These are phyloP conservation scores for Cairneyella variabilis DNA, from an alignment of 495 filamentous ascomycete genomes.

Conservation along the genomic window DNA sequence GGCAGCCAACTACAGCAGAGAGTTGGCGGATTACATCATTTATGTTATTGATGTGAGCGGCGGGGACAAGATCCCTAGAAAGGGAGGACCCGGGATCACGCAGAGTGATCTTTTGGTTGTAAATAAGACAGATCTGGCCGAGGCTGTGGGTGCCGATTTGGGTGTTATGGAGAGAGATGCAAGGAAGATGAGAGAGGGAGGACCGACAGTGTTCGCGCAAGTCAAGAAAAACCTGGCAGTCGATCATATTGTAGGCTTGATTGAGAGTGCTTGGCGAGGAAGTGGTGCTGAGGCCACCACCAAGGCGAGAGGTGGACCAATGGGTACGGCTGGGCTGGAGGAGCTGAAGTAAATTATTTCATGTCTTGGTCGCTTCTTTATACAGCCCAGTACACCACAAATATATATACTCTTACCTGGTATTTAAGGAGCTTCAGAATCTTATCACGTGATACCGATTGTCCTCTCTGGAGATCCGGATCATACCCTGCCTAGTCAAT, in stretches of 20 bases:
- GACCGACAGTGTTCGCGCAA: conserved; percentile 94
- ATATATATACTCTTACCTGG: too few relatives aligned
- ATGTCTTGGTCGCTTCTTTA: too few relatives aligned
- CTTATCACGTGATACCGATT: too few relatives aligned
- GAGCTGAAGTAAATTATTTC: too few relatives aligned
- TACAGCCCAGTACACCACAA: too few relatives aligned
- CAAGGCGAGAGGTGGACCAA: conserved; percentile 46
- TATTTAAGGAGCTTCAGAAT: too few relatives aligned
- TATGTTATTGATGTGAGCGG: conserved; percentile 97
- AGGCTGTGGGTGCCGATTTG: conserved; percentile 87
- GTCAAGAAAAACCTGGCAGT: conserved; percentile 89
- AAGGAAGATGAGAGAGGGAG: conserved; percentile 90
- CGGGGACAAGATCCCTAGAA: conserved; percentile 95
- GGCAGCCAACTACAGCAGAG: conserved; percentile 90
- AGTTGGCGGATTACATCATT: conserved; percentile 94
- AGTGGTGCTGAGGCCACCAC: conserved; percentile 70
- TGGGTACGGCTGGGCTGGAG: too few relatives aligned
- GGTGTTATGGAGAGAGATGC: conserved; percentile 94
- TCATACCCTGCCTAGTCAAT: too few relatives aligned
- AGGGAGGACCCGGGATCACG: conserved; percentile 95
- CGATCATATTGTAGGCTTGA: conserved; percentile 79
- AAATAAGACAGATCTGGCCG: conserved; percentile 94
- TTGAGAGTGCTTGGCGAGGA: conserved; percentile 87
- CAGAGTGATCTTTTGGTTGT: conserved; percentile 89
- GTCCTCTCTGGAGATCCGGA: too few relatives aligned